Percentiles rank a stretch among this genome's conserved stretches.
These are phyloP conservation scores for Lepraria neglecta DNA, from an alignment of 495 filamentous ascomycete genomes.

Conservation along the genomic window DNA sequence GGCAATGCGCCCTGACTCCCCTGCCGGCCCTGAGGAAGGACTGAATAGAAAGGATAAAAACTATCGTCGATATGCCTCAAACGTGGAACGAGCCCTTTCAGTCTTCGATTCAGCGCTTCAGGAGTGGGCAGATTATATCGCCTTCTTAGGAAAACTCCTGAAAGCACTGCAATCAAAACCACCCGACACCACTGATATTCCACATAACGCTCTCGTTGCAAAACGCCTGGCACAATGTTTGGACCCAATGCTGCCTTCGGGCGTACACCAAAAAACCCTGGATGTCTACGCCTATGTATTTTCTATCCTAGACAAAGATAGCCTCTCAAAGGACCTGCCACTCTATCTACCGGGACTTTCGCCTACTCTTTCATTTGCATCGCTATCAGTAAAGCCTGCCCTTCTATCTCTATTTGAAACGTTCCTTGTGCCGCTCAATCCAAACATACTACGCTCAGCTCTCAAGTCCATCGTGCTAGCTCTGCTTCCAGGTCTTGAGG, in stretches of 20 bases:
- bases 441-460: constrained; percentile 67
- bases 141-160: constrained; percentile 82
- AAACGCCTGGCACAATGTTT: constrained; percentile 92
- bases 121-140: constrained; percentile 99
- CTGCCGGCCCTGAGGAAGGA: constrained; percentile 18
- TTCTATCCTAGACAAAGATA: constrained; percentile 62
- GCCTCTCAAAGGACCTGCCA: constrained; percentile 70
- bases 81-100: constrained; percentile 78
- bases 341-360: constrained; percentile 86
- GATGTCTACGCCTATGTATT: constrained; percentile 93
- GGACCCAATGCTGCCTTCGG: constrained; percentile 85
- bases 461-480: constrained; percentile 82
- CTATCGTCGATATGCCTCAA: constrained; percentile 84
- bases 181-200: constrained; percentile 61
- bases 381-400: constrained; percentile 74
- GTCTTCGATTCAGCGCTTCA: constrained; percentile 89
- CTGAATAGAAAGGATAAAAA: constrained; percentile 70
- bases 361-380: constrained; percentile 85
- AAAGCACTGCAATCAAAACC: constrained; percentile 92
- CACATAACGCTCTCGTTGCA: constrained; percentile 76
- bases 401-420: constrained; percentile 80
- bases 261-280: constrained; percentile 96
- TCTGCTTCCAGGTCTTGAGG: constrained; percentile 84
- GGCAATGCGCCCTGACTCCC: constrained; percentile 19
- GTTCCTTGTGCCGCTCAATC: constrained; percentile 65